Base-by-base conservation (phyloP, 108 stramenopile species). In the Cyclostephanos tholiformis region DNA sequence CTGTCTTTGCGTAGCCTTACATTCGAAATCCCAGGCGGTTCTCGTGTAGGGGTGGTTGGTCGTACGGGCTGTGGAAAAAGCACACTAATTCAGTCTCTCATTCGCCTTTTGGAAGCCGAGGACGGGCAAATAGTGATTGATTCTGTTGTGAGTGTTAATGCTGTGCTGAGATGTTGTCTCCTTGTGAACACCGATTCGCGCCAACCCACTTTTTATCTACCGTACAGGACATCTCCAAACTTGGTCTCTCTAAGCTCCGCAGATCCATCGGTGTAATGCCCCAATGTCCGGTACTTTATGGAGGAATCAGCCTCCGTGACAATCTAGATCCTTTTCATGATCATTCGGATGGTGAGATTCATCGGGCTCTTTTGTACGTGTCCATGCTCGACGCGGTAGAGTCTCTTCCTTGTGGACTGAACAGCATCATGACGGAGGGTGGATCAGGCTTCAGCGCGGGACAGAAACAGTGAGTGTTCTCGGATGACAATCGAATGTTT, bases 271-370 rank as follows among this genome's bases (percentile, higher is more conserved):
- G 92, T 23, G 95, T 99, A 50, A 98, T 99, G 29, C 97, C 97
- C 0, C 97, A 99, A 76, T 79, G 80, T 20, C 98, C 98, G 13
- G 89, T 96, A 9, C 63, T 99, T 6, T 98, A 97, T 66, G 88
- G 89, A 43, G 97, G 97, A 14, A 87, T 87, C 43, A 89, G 95
- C 13, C 74, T 99, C 35, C 84, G 96, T 57, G 90, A 95, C 30
- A 99, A 99, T 78, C 79, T 99, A 17, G 98, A 99, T 73, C 92
- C 96, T 4, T 96, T 96, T 63, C 73, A 61, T 58, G 59, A 76
- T 44, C 59, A 80, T 22, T 65, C 69, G n/a, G 84, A 88, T 39
- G 84, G 84, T 27, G 76, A 81, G 30, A 83, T 96, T 25, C 70
- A 76, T 13, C 74, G 82, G 44, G 87, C 88, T 0, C 63, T 88